phyloP scores from a whole-genome alignment of 495 filamentous ascomycete species.

The Penicillium alfredii region DNA sequence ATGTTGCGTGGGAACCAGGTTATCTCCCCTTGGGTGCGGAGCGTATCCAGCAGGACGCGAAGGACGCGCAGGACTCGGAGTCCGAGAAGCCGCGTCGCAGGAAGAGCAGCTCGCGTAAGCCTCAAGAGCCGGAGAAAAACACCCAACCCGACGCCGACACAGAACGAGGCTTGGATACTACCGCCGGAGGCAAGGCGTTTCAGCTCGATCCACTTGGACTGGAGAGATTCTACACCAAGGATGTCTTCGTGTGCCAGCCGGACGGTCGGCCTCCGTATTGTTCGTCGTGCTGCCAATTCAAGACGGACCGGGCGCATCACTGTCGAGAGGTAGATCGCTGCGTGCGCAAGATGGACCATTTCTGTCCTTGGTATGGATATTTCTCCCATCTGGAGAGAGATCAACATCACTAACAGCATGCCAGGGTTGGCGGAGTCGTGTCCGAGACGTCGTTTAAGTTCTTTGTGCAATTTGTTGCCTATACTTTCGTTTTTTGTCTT shows the following conservation, averaged over 20 bases:
- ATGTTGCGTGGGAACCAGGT: slow-evolving; percentile 61
- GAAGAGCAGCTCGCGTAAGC: slow-evolving; percentile 8
- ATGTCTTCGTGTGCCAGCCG: slow-evolving; percentile 73
- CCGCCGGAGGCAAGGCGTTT: slow-evolving; percentile 18
- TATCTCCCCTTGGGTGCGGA: slow-evolving; percentile 55
- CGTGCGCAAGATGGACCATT: slow-evolving; percentile 87
- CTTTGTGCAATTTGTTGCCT: slow-evolving; percentile 78
- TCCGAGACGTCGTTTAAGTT: slow-evolving; percentile 83
- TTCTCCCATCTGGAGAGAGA: neutral
- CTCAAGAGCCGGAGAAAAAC: slow-evolving; percentile 19
- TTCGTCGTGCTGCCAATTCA: slow-evolving; percentile 70
- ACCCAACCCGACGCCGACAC: slow-evolving; percentile 18
- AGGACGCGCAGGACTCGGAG: slow-evolving; percentile 8
- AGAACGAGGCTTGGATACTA: slow-evolving; percentile 19
- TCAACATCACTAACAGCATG: slow-evolving; percentile 14
- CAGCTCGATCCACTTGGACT: slow-evolving; percentile 29
- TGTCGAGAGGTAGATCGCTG: slow-evolving; percentile 75
- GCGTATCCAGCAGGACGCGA: slow-evolving; percentile 16
- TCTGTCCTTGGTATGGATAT: slow-evolving; percentile 70
- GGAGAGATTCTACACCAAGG: slow-evolving; percentile 64
- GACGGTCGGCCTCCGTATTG: slow-evolving; percentile 82
- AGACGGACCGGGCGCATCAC: slow-evolving; percentile 79
- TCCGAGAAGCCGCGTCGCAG: slow-evolving; percentile 16
- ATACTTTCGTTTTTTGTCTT: slow-evolving; percentile 60
- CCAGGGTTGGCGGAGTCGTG: slow-evolving; percentile 78